These are phyloP conservation scores for Penicillium pulvis DNA, from an alignment of 495 filamentous ascomycete genomes.

Conservation along the genomic window DNA sequence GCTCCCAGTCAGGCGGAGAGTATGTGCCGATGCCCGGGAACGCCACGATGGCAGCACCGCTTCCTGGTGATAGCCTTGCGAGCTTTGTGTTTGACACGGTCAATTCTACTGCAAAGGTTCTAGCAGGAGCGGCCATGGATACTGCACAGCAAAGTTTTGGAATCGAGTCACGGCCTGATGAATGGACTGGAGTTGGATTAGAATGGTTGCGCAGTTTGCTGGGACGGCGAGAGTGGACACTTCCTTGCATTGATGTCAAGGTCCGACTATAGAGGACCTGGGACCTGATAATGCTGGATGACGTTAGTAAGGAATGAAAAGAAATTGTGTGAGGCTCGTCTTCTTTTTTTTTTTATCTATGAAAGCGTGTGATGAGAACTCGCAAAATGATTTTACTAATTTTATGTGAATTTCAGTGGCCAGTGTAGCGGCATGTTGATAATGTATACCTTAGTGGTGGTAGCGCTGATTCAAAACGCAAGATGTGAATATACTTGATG, in stretches of 20 bases:
- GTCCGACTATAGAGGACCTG: slow-evolving; percentile 58
- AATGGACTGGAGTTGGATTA: slow-evolving; percentile 80
- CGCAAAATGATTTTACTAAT: neutral
- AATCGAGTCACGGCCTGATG: slow-evolving; percentile 33
- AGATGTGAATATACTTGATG: neutral
- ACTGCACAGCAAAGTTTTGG: slow-evolving; percentile 53
- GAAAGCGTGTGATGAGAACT: neutral
- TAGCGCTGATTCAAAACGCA: too few relatives aligned
- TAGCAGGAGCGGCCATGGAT: slow-evolving; percentile 67
- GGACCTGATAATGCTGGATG: neutral
- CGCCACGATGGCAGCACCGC: slow-evolving; percentile 21
- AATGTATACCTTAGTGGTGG: neutral
- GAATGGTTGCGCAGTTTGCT: slow-evolving; percentile 80
- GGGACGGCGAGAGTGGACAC: slow-evolving; percentile 75
- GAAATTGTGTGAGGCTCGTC: neutral
- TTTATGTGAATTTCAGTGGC: neutral
- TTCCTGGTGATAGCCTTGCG: slow-evolving; percentile 38
- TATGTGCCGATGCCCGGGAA: slow-evolving; percentile 22
- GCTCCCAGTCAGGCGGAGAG: slow-evolving; percentile 27
- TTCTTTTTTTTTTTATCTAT: neutral
- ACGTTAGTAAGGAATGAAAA: neutral
- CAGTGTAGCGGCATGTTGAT: neutral
- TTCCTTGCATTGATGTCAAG: slow-evolving; percentile 82
- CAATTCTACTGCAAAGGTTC: slow-evolving; percentile 67
- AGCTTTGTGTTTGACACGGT: slow-evolving; percentile 60